Base-by-base conservation (phyloP, 257 asterid species). In the Agastache rugosa region DNA sequence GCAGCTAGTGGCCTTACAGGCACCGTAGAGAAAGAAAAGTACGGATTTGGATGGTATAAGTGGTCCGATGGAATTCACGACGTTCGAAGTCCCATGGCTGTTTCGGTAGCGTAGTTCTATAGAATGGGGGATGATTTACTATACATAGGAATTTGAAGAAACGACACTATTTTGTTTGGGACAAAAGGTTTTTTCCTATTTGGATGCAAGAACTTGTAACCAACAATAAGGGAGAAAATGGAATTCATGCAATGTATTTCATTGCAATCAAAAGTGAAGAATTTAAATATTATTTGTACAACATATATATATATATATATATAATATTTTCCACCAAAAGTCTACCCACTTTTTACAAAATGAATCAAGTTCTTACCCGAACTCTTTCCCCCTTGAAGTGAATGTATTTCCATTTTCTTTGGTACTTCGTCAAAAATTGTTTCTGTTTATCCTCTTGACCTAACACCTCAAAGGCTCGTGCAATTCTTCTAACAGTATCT, bases 301-400 rank as follows among this genome's bases (percentile, higher is more conserved):
- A 19, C 23, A 56, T 17, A 25, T 25, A 25, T 4, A 31, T 31
- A n/a, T n/a, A n/a, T n/a, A n/a, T n/a, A n/a, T n/a, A n/a, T n/a
- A n/a, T n/a, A n/a, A n/a, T n/a, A 25, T 58, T 61, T 34, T 60
- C 37, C 64, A 58, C 41, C 41, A 55, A 2, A 2, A 62, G 37
- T 55, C 35, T 56, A 11, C 4, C 37, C 37, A 3, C 27, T 8
- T 23, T 42, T 16, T n/a, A 44, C 23, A 4, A 10, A 23, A 25
- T 44, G 58, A 66, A 22, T 66, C 59, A 42, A 20, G 58, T 66
- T 45, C 71, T 44, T 66, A 66, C 89, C 85, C 87, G 82, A 35
- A 90, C 91, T 69, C 97, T 83, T 86, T 94, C 99, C 59, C 97
- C 97, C 41, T 90, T 87, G 78, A 87, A 90, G 80, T 92, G 89